Conservation (phyloP, 2,329 filamentous ascomycete genomes). For the Xylariaceae sp. region DNA sequence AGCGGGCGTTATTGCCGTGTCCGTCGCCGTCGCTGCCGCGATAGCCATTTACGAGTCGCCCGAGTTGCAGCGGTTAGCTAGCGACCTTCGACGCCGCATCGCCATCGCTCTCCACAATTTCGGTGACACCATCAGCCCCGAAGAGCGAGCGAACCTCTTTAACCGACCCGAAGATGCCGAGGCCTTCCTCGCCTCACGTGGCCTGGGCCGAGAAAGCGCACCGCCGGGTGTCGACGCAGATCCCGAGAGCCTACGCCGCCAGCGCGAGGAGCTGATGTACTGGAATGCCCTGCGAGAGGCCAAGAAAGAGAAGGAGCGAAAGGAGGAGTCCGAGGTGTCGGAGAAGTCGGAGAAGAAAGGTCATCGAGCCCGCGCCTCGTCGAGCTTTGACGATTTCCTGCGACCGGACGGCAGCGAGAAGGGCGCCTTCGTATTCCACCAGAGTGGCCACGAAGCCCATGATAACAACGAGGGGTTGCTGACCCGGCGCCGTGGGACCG, state of each 20-base stretch:
- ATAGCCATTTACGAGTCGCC: conserved; percentile 60
- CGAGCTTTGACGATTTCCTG: conserved; percentile 56
- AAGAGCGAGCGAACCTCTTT: conserved; percentile 49
- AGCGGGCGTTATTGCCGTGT: conserved; percentile 53
- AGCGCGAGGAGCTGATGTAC: conserved; percentile 60
- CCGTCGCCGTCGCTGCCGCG: conserved; percentile 52
- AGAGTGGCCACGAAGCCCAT: conserved; percentile 44
- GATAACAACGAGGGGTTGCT: conserved; percentile 42
- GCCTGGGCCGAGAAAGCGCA: conserved; percentile 34
- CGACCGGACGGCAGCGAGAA: conserved; percentile 45
- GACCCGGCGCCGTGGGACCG: conserved; percentile 42
- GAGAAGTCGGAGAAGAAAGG: conserved; percentile 21
- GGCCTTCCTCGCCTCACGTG: conserved; percentile 53
- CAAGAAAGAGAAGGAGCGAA: conserved; percentile 37
- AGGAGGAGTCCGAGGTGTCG: conserved; percentile 20
- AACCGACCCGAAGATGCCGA: conserved; percentile 63
- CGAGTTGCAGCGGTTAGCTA: conserved; percentile 56
- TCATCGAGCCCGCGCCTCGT: conserved; percentile 25
- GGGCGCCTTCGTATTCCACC: conserved; percentile 55
- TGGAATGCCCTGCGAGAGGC: conserved; percentile 55
- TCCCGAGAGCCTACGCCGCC: conserved; percentile 54
- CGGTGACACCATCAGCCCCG: conserved; percentile 50
- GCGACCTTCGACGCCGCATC: conserved; percentile 56
- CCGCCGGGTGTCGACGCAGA: conserved; percentile 54
- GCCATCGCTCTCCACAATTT: conserved; percentile 55